A percentile compares a stretch with the other conserved stretches of the same genome.
phyloP scores from a whole-genome alignment of 768 basidiomycete species.

The Phlebiopsis flavidoalba region DNA sequence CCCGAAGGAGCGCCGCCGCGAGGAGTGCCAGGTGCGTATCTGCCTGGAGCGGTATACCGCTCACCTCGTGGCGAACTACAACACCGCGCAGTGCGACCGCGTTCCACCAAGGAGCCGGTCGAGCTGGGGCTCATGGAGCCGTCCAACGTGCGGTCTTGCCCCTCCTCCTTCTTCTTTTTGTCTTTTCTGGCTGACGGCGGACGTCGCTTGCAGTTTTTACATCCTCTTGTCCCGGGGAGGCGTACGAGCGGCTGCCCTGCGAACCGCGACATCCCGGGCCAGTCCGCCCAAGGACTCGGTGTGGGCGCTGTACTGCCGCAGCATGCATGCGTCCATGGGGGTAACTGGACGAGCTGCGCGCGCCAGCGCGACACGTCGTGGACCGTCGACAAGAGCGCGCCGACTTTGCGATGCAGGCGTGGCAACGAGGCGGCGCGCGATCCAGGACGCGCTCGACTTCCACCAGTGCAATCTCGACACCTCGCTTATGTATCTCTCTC shows the following conservation, averaged over 20 bases:
- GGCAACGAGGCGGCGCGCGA: slow-evolving; percentile 59
- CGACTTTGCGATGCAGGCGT: slow-evolving; percentile 55
- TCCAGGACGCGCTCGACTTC: slow-evolving; percentile 61
- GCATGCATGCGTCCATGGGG: slow-evolving; percentile 80
- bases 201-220: slow-evolving; percentile 39
- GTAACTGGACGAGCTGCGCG: slow-evolving; percentile 69
- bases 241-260: slow-evolving; percentile 41
- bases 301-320: slow-evolving; percentile 79
- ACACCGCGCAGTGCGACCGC: slow-evolving; percentile 66
- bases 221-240: slow-evolving; percentile 75
- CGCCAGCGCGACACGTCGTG: slow-evolving; percentile 41
- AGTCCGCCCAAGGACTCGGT: slow-evolving; percentile 71
- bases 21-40: slow-evolving; percentile 70
- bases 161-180: background rate
- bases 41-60: slow-evolving; percentile 76
- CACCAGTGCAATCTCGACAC: slow-evolving; percentile 73
- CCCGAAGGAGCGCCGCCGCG: slow-evolving; percentile 50
- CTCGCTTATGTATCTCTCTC: slow-evolving; percentile 56
- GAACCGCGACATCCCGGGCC: slow-evolving; percentile 34
- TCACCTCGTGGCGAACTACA: slow-evolving; percentile 64
- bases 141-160: slow-evolving; percentile 52
- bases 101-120: slow-evolving; percentile 51
- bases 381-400: slow-evolving; percentile 48
- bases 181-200: slow-evolving; percentile 1
- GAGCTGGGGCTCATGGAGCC: slow-evolving; percentile 59